Conservation (phyloP, 345 rosid genomes). For the Arabidopsis suecica region DNA sequence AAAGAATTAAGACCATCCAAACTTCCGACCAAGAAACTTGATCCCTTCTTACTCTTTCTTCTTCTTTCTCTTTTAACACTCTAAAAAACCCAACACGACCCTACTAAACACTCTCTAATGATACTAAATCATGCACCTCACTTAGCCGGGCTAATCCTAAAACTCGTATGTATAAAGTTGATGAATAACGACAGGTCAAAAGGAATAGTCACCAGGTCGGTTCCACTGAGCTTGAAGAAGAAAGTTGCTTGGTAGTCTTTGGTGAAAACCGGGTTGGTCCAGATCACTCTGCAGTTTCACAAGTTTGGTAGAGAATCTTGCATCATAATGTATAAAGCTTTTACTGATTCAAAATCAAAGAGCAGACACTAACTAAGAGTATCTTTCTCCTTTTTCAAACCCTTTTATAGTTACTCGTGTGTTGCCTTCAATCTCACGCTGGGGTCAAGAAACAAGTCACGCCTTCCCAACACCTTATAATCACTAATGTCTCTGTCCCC, state of each 20-base stretch:
- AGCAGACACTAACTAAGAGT: conserved; percentile 13
- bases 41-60: conserved; percentile 47
- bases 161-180: conserved; percentile 19
- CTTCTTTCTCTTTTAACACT: conserved; percentile 10
- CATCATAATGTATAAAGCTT: conserved; percentile 29
- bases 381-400: conserved; percentile 16
- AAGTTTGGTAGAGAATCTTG: conserved; percentile 28
- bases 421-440: conserved; percentile 53
- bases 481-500: conserved; percentile 55
- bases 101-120: conserved; percentile 43
- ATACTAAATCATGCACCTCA: conserved; percentile 36
- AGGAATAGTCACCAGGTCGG: background rate
- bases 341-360: conserved; percentile 23
- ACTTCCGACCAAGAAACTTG: conserved; percentile 48
- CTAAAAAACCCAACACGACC: conserved; percentile 26
- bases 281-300: conserved; percentile 1
- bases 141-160: background rate
- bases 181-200: conserved; percentile 12
- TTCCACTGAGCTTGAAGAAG: conserved; percentile 29
- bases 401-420: conserved; percentile 41
- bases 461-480: conserved; percentile 62
- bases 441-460: conserved; percentile 63
- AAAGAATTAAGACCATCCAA: conserved; percentile 49
- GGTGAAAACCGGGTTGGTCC: conserved; percentile 13
- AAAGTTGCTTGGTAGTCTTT: conserved; percentile 2